These are phyloP conservation scores for Zarea fungicola DNA, from an alignment of 2,329 filamentous ascomycete species.

Conservation along the genomic window DNA sequence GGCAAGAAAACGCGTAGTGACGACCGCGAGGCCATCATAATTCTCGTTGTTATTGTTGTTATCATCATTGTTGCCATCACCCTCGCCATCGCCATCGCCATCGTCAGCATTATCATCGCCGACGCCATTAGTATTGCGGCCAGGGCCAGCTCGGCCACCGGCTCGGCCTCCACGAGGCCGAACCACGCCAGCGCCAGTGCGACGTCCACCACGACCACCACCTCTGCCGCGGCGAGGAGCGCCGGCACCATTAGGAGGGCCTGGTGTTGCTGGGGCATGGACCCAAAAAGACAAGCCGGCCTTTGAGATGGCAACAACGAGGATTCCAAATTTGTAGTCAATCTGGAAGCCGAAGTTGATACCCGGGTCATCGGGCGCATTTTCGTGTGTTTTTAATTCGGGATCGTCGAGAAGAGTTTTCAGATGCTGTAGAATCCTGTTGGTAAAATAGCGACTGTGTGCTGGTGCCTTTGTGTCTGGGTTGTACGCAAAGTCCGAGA, in stretches of 20 bases:
- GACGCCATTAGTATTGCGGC: neutral
- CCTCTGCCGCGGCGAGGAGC: neutral
- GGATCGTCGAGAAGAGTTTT: too few species aligned
- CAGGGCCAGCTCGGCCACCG: neutral
- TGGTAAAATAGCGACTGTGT: too few species aligned
- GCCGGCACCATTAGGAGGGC: neutral
- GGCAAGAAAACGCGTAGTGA: neutral
- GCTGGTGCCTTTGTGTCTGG: too few species aligned
- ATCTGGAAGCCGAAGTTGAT: neutral
- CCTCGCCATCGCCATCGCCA: neutral
- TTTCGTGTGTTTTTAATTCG: too few species aligned
- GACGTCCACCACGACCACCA: neutral
- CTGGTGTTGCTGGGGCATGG: neutral
- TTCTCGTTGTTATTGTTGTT: neutral
- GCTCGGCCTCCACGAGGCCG: neutral
- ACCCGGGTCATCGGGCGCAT: neutral
- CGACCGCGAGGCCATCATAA: neutral
- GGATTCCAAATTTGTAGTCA: neutral
- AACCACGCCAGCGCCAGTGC: neutral
- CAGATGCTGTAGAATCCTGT: too few species aligned
- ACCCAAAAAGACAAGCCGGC: neutral
- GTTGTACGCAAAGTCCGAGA: too few species aligned
- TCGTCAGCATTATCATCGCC: neutral
- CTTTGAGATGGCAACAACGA: neutral
- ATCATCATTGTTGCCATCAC: neutral